Conservation (phyloP, 1,284 basidiomycete species). For the Cryptococcus floricola region DNA sequence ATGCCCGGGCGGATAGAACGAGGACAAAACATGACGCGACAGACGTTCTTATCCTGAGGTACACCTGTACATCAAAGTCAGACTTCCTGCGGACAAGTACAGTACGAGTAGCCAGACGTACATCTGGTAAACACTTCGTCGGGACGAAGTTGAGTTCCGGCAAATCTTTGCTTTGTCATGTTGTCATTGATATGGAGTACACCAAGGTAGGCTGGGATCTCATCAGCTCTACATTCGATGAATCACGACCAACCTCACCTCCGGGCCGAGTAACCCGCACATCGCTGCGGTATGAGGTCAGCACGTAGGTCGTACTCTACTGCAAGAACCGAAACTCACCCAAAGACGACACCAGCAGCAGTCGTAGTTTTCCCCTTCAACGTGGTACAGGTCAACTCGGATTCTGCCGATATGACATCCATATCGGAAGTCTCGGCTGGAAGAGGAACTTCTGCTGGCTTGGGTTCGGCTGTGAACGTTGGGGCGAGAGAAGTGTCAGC, state of each 20-base stretch:
- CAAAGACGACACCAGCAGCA: constrained; percentile 17
- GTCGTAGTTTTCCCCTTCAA: constrained; percentile 20
- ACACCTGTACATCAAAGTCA: constrained; percentile 16
- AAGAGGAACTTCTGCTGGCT: neutral
- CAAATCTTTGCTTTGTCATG: constrained; percentile 12
- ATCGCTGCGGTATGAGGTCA: too few species aligned
- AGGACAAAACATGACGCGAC: constrained; percentile 41
- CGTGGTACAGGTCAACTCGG: constrained; percentile 20
- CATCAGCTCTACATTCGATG: too few species aligned
- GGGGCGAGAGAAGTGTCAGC: neutral
- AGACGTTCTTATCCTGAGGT: constrained; percentile 36
- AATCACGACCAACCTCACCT: too few species aligned
- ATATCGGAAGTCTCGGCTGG: too few species aligned
- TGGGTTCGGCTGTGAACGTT: neutral
- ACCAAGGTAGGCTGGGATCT: too few species aligned
- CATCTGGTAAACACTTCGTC: constrained; percentile 41
- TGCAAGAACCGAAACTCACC: constrained; percentile 20
- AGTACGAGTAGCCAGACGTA: constrained; percentile 11
- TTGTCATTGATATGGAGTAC: neutral
- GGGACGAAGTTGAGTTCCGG: constrained; percentile 36
- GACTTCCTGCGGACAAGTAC: neutral
- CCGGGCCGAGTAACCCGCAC: too few species aligned
- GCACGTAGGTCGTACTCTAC: too few species aligned
- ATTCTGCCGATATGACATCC: constrained; percentile 6
- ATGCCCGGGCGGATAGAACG: constrained; percentile 34